Base-by-base conservation (phyloP, 495 filamentous ascomycete species). In the Pyronema omphalodes region DNA sequence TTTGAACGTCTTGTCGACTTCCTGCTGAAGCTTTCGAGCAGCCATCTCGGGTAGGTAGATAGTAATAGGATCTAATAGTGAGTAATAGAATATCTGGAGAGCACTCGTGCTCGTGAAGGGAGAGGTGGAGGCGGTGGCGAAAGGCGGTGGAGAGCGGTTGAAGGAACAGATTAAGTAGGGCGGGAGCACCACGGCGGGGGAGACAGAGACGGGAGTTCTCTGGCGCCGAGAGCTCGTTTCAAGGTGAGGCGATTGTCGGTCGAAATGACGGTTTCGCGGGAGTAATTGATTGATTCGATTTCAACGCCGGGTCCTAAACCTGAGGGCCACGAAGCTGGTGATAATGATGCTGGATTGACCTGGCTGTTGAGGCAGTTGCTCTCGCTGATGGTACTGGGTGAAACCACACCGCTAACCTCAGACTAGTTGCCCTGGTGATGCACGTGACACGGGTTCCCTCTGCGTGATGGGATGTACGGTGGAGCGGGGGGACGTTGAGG, bases 1-100 rank as follows among this genome's bases (percentile, higher is more conserved):
- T 71, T 98, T 98, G 79, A 95, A 96, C 76, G 85, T 91, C 72
- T 91, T 91, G 56, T 98, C 91, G 66, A 94, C 88, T 69, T 95
- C 89, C 69, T 94, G 88, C 66, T 87, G 83, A 48, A 94, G 80
- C 74, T 98, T 98, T 66, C 91, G 79, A 65, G 83, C 82, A 57
- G 91, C 83, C 91, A 98, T 98, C 9, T 17, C 8, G 12, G 34
- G 14, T 51, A n/a, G 48, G 34, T 34, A 12, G 55, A 53, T 58
- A 51, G 51, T 48, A 37, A 52, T 44, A 43, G 41, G 23, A 11
- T 50, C 12, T 35, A 34, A 19, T 17, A 9, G 48, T 37, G 48
- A 51, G 39, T 63, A 44, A 53, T 62, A 52, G 58, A 55, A 47
- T 60, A 49, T 60, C 47, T 59, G 55, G 52, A 60, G 29, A 12